Evolutionary conservation across 345 rosid genomes (phyloP), one percentile per base, ranked within the genome.

Genomic region (Combretum micranthum): DNA sequence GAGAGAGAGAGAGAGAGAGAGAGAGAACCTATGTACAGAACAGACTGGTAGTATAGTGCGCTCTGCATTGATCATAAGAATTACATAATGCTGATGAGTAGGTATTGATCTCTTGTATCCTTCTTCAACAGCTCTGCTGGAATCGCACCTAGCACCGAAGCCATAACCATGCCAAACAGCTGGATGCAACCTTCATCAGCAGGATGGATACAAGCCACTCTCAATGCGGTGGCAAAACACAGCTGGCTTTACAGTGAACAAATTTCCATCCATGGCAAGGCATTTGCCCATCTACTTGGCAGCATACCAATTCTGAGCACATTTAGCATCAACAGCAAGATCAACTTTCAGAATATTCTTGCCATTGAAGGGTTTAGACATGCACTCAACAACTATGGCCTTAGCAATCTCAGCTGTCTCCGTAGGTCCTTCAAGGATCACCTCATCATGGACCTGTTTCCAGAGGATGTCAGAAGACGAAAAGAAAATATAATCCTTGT

Each of bases 371-470:
- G 97, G 99, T 55, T 77, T 86, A 23, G 87, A 67, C 96, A 93
- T 93, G 78, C 99, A 93, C 42, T 85, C 77, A 22, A 89, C 86
- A 39, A 89, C 97, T 57, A 89, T 83, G 50, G 73, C 77, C 80
- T 80, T 89, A 3, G 99, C 99, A 10, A 67, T 69, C 69, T 84
- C 94, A 12, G 94, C 94, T 10, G 99, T 83, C 61, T 84, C 96
- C 0, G 65, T 76, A 53, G 97, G 99, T 57, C 99, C 99, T 80
- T 93, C 99, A 75, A 89, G 73, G 67, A 93, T 93, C 65, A 93
- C 97, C 83, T 93, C 97, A 72, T 93, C 97, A 44, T 93, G 97
- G 64, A 93, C 84, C 97, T 93, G 86, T 53, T 57, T 68, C 48
- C 45, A 44, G 17, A 64, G 39, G 42, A 49, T 10, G 16, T 20